Percentiles rank a stretch among this genome's conserved stretches.
Conservation (phyloP, 192 early-diverging fungal species). For the Phycomyces nitens region DNA sequence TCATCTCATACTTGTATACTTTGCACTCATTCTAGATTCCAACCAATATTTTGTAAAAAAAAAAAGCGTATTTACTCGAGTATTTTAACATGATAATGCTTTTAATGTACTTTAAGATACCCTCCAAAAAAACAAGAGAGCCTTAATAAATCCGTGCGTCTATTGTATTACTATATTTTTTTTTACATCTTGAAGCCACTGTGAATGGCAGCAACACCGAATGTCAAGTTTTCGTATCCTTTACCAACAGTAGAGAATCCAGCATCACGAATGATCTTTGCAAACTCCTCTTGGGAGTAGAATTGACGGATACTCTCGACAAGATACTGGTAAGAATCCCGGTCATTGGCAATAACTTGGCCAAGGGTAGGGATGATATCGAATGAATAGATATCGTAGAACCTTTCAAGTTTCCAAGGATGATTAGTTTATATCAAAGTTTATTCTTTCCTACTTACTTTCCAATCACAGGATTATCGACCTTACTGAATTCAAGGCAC, state of each 20-base stretch:
- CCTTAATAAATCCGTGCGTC: too few relatives aligned
- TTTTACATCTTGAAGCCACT: conserved; percentile 87
- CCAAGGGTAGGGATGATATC: conserved; percentile 89
- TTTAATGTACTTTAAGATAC: too few relatives aligned
- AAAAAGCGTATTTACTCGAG: neutral
- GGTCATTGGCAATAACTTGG: conserved; percentile 82
- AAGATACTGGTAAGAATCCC: conserved; percentile 93
- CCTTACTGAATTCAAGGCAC: conserved; percentile 90
- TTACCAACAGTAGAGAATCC: conserved; percentile 87
- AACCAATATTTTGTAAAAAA: neutral
- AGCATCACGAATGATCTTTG: conserved; percentile 81
- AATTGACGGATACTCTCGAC: conserved; percentile 96
- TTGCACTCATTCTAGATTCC: neutral
- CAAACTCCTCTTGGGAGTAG: conserved; percentile 86
- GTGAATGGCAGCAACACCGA: conserved; percentile 96
- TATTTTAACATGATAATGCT: neutral
- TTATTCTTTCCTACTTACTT: conserved; percentile 51
- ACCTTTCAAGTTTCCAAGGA: too few relatives aligned
- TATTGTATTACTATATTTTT: neutral
- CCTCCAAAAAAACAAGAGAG: too few relatives aligned
- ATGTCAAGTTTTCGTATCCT: conserved; percentile 93
- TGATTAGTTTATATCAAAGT: too few relatives aligned
- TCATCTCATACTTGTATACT: neutral
- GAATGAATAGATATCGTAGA: conserved; percentile 94
- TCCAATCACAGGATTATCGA: conserved; percentile 81